Evolutionary conservation across 495 filamentous ascomycete species (phyloP).

Genomic region (Penicillium bovifimosum): DNA sequence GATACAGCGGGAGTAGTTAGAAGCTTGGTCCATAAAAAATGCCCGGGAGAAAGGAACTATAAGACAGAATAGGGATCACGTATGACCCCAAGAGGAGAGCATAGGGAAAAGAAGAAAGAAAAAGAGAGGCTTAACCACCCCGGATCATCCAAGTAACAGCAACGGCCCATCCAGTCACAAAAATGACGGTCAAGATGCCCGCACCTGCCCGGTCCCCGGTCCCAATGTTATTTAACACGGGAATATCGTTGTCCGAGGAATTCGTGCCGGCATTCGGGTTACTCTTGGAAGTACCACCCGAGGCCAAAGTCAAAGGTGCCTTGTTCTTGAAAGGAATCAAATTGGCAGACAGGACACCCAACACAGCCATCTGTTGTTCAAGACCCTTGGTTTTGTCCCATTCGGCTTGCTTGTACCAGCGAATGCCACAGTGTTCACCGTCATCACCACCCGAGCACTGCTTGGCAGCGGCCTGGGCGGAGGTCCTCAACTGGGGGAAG

Average conservation of each 20-base stretch:
- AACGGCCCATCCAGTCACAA: conserved; percentile 49
- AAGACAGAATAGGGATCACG: conserved; percentile 13
- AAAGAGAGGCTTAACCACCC: conserved; percentile 18
- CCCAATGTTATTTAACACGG: conserved; percentile 38
- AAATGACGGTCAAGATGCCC: conserved; percentile 56
- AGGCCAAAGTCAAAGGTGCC: conserved; percentile 49
- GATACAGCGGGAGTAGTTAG: conserved; percentile 11
- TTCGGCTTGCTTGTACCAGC: conserved; percentile 40
- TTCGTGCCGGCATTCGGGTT: conserved; percentile 52
- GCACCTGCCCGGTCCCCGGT: conserved; percentile 58
- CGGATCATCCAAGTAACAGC: conserved; percentile 41
- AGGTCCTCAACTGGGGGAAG: conserved; percentile 49
- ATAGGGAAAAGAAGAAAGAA: neutral
- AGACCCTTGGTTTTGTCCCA: conserved; percentile 47
- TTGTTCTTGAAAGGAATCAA: conserved; percentile 42
- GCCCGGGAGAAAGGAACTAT: conserved; percentile 9
- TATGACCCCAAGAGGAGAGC: conserved; percentile 1
- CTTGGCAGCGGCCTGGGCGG: conserved; percentile 54
- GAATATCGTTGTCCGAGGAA: conserved; percentile 16
- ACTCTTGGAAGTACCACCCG: conserved; percentile 62
- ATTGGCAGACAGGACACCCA: conserved; percentile 52
- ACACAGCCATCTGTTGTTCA: conserved; percentile 55
- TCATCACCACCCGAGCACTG: conserved; percentile 51
- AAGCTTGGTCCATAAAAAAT: neutral
- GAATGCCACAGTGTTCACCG: conserved; percentile 46